Conservation (phyloP, 2,329 filamentous ascomycete genomes). For the Colletotrichum coccodes region DNA sequence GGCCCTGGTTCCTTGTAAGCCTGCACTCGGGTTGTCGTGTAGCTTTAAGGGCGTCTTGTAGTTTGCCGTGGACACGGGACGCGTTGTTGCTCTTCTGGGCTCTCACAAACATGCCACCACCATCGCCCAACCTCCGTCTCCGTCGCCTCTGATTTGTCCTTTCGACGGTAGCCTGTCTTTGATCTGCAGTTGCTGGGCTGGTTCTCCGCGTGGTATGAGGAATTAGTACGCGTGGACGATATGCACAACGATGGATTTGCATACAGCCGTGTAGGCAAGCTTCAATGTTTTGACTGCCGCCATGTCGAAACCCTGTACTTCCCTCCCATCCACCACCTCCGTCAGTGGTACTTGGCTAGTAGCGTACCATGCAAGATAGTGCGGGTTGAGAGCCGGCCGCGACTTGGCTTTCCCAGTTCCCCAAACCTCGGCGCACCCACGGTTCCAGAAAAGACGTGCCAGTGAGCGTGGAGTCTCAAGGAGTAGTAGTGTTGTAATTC, state of each 20-base stretch:
- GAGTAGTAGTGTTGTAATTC: neutral
- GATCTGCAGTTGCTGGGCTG: constrained; percentile 4
- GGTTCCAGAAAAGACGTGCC: neutral
- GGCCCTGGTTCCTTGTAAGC: neutral
- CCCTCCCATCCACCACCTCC: neutral
- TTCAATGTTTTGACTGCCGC: neutral
- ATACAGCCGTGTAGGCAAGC: constrained; percentile 7
- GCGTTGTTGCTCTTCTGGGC: neutral
- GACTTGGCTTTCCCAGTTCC: neutral
- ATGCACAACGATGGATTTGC: constrained; percentile 17
- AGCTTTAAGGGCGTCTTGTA: neutral
- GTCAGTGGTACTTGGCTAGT: neutral
- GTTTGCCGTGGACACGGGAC: neutral
- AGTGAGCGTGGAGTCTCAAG: neutral
- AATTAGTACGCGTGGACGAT: neutral
- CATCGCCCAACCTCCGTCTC: neutral
- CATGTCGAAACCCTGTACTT: neutral
- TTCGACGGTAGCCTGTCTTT: constrained; percentile 7
- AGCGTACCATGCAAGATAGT: neutral
- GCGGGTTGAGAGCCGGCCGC: neutral
- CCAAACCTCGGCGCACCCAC: neutral
- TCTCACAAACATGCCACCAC: neutral
- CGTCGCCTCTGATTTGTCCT: neutral
- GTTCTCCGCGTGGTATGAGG: constrained; percentile 1
- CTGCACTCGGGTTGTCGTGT: neutral